These are phyloP conservation scores for Didymella exigua DNA, from an alignment of 2,329 filamentous ascomycete genomes.

Conservation along the genomic window DNA sequence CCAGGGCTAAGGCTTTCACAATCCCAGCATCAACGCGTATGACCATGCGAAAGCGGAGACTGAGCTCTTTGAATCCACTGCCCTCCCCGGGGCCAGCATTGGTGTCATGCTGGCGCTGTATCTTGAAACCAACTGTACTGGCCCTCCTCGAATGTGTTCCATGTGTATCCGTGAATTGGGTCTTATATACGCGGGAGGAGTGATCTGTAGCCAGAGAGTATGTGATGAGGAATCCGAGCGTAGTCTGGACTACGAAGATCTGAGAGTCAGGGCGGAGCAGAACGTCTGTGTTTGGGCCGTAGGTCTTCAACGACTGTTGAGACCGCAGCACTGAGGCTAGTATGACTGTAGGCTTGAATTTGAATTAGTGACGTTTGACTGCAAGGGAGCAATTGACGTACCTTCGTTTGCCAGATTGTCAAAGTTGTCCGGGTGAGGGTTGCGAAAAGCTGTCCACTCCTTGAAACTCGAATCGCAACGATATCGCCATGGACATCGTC, in stretches of 20 bases:
- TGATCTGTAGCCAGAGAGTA: conserved; percentile 89
- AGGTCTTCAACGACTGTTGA: conserved; percentile 75
- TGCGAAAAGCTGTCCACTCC: conserved; percentile 82
- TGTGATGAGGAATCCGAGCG: conserved; percentile 85
- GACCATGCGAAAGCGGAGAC: conserved; percentile 92
- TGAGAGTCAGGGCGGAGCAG: conserved; percentile 88
- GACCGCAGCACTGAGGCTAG: conserved; percentile 86
- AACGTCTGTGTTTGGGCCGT: conserved; percentile 83
- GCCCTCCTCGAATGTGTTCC: conserved; percentile 56
- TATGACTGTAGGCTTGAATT: conserved; percentile 78
- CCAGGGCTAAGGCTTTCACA: conserved; percentile 81
- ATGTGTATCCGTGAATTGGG: conserved; percentile 69
- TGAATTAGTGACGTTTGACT: conserved; percentile 28
- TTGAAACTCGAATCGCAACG: conserved; percentile 75
- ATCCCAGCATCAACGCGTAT: conserved; percentile 98
- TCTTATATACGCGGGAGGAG: conserved; percentile 81
- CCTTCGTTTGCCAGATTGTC: conserved; percentile 96
- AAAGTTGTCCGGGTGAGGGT: conserved; percentile 84
- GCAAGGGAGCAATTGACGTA: conserved; percentile 50
- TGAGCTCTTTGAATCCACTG: conserved; percentile 81
- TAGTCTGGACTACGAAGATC: conserved; percentile 89
- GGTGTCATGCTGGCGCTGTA: conserved; percentile 46
- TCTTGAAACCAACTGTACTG: conserved; percentile 50
- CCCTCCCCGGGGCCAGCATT: conserved; percentile 76
- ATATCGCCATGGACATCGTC: conserved; percentile 65